Conservation (phyloP, 2,329 filamentous ascomycete species). For the Lachnellula willkommii region DNA sequence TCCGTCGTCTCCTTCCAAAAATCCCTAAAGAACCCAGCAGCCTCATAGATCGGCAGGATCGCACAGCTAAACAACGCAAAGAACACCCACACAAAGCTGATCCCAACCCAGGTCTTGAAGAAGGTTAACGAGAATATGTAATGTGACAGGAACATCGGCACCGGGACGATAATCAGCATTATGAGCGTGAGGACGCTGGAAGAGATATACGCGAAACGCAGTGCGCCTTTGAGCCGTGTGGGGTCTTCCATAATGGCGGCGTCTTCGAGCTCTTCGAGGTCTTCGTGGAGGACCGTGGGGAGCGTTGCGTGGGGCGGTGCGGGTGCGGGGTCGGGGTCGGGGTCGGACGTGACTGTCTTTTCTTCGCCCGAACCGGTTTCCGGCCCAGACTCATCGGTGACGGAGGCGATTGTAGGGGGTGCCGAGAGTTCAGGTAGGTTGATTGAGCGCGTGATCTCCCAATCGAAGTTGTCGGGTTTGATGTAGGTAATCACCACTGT, state of each 20-base stretch:
- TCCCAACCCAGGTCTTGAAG: constrained; percentile 9
- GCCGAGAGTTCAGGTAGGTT: not conserved
- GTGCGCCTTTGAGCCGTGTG: not conserved
- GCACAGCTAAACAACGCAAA: constrained; percentile 6
- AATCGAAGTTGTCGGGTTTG: constrained; percentile 7
- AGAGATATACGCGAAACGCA: not conserved
- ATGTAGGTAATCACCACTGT: not conserved
- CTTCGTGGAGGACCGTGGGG: not conserved
- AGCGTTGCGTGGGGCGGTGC: no score
- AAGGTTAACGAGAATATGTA: constrained; percentile 9
- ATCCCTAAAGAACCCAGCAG: not conserved
- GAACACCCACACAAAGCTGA: constrained; percentile 12
- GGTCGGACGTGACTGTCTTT: no score
- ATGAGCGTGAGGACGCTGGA: not conserved
- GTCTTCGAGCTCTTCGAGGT: not conserved
- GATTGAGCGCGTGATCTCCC: constrained; percentile 6
- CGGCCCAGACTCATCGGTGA: not conserved
- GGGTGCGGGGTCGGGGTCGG: no score
- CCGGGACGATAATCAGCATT: not conserved
- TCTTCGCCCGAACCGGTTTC: no score
- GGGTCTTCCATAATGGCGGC: constrained; percentile 1
- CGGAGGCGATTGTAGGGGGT: not conserved
- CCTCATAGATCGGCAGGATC: constrained; percentile 11
- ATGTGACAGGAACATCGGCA: constrained; percentile 8
- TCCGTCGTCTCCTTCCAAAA: no score